Percentiles rank a stretch among this genome's conserved stretches.
Evolutionary conservation across 2,329 filamentous ascomycete species (phyloP).

Genomic region (Epichloe bromicola): DNA sequence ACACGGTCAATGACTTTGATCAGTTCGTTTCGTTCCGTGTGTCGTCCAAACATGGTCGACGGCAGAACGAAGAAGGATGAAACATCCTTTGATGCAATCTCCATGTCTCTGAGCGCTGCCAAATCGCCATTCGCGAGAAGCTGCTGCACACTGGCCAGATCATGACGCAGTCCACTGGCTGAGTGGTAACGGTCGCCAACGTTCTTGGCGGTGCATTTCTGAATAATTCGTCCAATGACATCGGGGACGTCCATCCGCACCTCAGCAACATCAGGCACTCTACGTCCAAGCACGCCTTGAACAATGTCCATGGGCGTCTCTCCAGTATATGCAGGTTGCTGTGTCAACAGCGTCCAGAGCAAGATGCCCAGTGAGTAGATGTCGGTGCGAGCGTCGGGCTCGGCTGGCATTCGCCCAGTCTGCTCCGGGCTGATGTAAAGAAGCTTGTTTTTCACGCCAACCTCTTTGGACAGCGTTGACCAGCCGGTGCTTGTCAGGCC

Average conservation of each 20-base stretch:
- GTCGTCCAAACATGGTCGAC: slow-evolving; percentile 65
- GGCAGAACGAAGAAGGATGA: slow-evolving; percentile 89
- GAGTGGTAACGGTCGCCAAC: slow-evolving; percentile 84
- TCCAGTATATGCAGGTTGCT: slow-evolving; percentile 68
- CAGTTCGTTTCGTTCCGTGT: slow-evolving; percentile 57
- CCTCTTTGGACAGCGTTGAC: slow-evolving; percentile 68
- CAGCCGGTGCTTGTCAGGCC: slow-evolving; percentile 76
- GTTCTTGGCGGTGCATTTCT: slow-evolving; percentile 84
- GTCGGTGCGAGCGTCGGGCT: slow-evolving; percentile 84
- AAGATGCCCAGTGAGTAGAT: slow-evolving; percentile 85
- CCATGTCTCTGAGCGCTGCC: slow-evolving; percentile 57
- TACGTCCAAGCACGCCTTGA: slow-evolving; percentile 70
- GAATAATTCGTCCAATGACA: slow-evolving; percentile 67
- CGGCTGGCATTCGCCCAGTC: slow-evolving; percentile 81
- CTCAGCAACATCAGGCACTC: slow-evolving; percentile 63
- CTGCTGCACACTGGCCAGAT: slow-evolving; percentile 61
- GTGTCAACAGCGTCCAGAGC: slow-evolving; percentile 76
- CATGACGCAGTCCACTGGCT: slow-evolving; percentile 71
- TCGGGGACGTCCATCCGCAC: slow-evolving; percentile 76
- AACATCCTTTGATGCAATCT: slow-evolving; percentile 71
- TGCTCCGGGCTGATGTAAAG: slow-evolving; percentile 91
- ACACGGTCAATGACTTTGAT: slow-evolving; percentile 66
- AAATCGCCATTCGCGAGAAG: slow-evolving; percentile 65
- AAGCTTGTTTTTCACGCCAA: slow-evolving; percentile 79
- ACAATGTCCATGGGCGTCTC: slow-evolving; percentile 78